These are phyloP conservation scores for Schizochytrium sp. DNA, from an alignment of 108 stramenopile species.

Conservation along the genomic window DNA sequence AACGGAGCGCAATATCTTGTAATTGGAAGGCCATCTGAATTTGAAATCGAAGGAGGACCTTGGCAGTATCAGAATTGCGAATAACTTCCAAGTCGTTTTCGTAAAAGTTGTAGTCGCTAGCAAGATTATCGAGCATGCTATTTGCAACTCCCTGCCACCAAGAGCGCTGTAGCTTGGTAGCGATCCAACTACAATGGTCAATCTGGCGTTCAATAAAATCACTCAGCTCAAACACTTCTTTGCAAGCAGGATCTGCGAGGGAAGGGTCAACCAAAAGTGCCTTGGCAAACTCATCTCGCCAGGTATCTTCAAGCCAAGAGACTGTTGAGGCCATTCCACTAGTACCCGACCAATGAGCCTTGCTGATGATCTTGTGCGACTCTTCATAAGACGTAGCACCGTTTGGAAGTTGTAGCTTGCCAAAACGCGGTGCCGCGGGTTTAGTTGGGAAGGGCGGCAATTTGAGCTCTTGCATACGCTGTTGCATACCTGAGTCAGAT, in stretches of 20 bases:
- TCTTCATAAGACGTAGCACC: conserved; percentile 64
- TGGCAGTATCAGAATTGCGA: conserved; percentile 61
- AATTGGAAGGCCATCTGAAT: conserved; percentile 75
- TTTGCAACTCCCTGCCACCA: conserved; percentile 75
- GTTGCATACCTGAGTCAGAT: conserved; percentile 43
- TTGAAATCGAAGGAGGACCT: conserved; percentile 72
- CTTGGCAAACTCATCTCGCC: conserved; percentile 68
- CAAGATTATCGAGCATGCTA: conserved; percentile 76
- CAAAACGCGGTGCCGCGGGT: conserved; percentile 64
- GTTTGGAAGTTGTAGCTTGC: conserved; percentile 71
- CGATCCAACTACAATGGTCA: not conserved
- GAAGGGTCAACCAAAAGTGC: not conserved
- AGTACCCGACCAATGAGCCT: conserved; percentile 70
- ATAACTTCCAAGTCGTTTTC: conserved; percentile 68
- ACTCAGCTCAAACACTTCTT: not conserved
- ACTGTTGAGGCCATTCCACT: conserved; percentile 72
- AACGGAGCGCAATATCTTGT: conserved; percentile 60
- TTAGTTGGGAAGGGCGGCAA: conserved; percentile 67
- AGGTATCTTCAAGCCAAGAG: conserved; percentile 74
- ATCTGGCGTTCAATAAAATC: conserved; percentile 56
- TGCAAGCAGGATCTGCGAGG: not conserved
- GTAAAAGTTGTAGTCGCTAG: conserved; percentile 78
- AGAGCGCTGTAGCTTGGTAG: conserved; percentile 64
- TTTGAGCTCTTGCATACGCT: conserved; percentile 63
- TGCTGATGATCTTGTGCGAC: conserved; percentile 59